Percentiles rank a stretch among this genome's conserved stretches.
Evolutionary conservation across 1,139 yeast genomes (phyloP).

Genomic region (Yamadazyma dushanensis): DNA sequence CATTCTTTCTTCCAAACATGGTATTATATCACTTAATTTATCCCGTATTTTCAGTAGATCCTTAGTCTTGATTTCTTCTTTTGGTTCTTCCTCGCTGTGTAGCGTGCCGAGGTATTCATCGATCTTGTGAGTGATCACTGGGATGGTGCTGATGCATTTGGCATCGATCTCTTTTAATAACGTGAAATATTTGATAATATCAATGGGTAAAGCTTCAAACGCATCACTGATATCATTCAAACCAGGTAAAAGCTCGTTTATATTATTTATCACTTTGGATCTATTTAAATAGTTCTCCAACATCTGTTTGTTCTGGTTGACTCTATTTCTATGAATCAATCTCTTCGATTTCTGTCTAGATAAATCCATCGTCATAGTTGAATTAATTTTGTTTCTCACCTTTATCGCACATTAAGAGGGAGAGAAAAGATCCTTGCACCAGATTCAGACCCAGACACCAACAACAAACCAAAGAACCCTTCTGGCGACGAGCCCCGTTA

Average conservation of each 20-base stretch:
- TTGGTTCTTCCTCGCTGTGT: conserved; percentile 22
- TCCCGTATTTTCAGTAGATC: conserved; percentile 40
- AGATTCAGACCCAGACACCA: too few relatives aligned
- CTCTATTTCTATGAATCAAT: conserved; percentile 34
- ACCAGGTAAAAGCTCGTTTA: conserved; percentile 70
- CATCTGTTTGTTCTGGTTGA: conserved; percentile 18
- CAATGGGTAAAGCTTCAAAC: conserved; percentile 85
- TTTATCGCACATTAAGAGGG: background rate
- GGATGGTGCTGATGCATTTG: conserved; percentile 77
- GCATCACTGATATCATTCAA: conserved; percentile 90
- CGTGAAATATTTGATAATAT: conserved; percentile 82
- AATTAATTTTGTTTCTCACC: background rate
- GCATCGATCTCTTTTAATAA: conserved; percentile 92
- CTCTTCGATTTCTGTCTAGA: conserved; percentile 53
- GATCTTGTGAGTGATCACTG: conserved; percentile 62
- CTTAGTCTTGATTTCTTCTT: conserved; percentile 11
- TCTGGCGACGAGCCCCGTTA: background rate
- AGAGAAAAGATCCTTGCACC: too few relatives aligned
- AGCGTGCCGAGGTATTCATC: conserved; percentile 50
- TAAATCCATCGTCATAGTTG: conserved; percentile 3
- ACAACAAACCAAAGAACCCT: too few relatives aligned
- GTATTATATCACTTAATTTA: conserved; percentile 71
- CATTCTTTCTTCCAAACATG: conserved; percentile 95
- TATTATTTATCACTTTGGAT: conserved; percentile 32
- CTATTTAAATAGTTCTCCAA: conserved; percentile 37